Evolutionary conservation across 352 stramenopile species (phyloP), one percentile per base, ranked within the genome.

Genomic region (Plasmopara viticola): DNA sequence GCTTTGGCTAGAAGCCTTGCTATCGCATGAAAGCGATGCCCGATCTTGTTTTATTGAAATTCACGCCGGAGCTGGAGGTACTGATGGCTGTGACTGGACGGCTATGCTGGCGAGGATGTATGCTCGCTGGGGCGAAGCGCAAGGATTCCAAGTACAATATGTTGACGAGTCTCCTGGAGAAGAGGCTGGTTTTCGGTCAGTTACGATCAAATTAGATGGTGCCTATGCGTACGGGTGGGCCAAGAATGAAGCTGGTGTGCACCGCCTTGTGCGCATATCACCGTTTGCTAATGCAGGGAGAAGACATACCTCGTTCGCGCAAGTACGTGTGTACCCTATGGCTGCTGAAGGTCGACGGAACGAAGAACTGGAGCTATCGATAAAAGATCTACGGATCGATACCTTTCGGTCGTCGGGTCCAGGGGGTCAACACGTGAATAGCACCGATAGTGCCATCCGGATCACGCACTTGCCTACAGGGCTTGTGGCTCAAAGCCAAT

Each of bases 341-440:
- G 74, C 72, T 17, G 55, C 61, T 29, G 64, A 72, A 62, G 34
- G 51, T 15, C 43, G 53, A 43, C 57, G 41, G 6, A 74, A 71
- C 18, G 43, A 68, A n/a, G 39, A 60, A 14, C 45, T 73, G n/a
- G 71, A 86, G 18, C 86, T 96, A n/a, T 63, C 70, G 6, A 61
- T 70, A 0, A 84, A 81, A 43, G 92, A 98, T 48, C 62, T 98
- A 48, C 90, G 97, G 44, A 88, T 98, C 18, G 96, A 95, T 43
- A 97, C 91, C 28, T 97, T 97, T 72, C 73, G 94, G 6, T 90
- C 84, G 39, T 96, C 94, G 6, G 96, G 94, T 8, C 80, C 89
- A 15, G 95, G 95, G 29, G 95, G 95, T 1, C 95, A 98, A 70
- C 97, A 98, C 65, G 96, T 99, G 6, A 99, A 99, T 69, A 97